Conservation (phyloP, 805 yeast species). For the Spathaspora boniae region DNA sequence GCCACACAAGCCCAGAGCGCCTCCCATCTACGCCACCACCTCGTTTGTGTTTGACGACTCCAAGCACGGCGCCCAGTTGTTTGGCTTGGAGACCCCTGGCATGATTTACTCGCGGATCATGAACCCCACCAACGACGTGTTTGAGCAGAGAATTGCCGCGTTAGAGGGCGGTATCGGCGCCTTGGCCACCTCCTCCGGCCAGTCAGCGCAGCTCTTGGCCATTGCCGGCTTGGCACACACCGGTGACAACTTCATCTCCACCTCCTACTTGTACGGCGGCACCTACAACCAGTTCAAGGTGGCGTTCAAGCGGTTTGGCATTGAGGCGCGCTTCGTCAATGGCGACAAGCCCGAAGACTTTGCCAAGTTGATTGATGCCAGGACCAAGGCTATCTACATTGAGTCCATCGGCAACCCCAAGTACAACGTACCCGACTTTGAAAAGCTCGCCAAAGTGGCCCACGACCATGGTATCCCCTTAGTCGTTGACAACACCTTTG, state of each 20-base stretch:
- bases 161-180: slow-evolving; percentile 92
- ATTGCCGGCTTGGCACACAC: slow-evolving; percentile 76
- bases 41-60: slow-evolving; percentile 87
- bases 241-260: slow-evolving; percentile 88
- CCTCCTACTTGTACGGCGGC: slow-evolving; percentile 90
- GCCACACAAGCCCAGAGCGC: slow-evolving; percentile 75
- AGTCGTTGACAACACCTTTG: slow-evolving; percentile 94
- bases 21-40: slow-evolving; percentile 89
- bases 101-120: slow-evolving; percentile 84
- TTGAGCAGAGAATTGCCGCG: slow-evolving; percentile 89
- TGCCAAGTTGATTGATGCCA: slow-evolving; percentile 70
- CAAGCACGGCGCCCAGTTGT: slow-evolving; percentile 87
- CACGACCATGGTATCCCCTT: slow-evolving; percentile 86
- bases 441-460: slow-evolving; percentile 67
- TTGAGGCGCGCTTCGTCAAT: slow-evolving; percentile 77
- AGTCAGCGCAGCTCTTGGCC: slow-evolving; percentile 90
- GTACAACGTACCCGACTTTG: slow-evolving; percentile 89
- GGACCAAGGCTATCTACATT: slow-evolving; percentile 84
- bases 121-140: slow-evolving; percentile 91
- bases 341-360: slow-evolving; percentile 79
- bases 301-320: slow-evolving; percentile 83
- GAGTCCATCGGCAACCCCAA: slow-evolving; percentile 94
- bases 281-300: slow-evolving; percentile 94
- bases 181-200: slow-evolving; percentile 89
- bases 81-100: slow-evolving; percentile 81